Conservation (phyloP, 495 filamentous ascomycete species). For the Podospora comata region DNA sequence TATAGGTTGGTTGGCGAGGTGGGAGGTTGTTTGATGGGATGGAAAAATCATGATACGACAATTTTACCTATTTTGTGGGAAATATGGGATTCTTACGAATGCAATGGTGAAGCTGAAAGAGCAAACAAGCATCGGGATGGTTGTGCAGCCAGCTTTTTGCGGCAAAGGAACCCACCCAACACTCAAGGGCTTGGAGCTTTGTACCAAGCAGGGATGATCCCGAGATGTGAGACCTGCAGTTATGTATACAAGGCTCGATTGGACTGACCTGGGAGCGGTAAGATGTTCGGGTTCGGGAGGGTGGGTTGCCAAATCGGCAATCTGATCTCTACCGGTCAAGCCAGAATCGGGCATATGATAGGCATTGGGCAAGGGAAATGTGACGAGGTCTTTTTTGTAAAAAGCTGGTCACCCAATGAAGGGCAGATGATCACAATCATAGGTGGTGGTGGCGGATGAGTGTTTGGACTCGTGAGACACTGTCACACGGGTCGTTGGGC, state of each 20-base stretch:
- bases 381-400: background rate
- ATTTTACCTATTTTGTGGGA: background rate
- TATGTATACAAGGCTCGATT: background rate
- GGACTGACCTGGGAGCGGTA: background rate
- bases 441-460: background rate
- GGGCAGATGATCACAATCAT: background rate
- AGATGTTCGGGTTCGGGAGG: background rate
- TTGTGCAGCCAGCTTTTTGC: background rate
- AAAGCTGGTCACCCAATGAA: background rate
- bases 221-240: background rate
- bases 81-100: background rate
- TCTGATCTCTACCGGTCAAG: background rate
- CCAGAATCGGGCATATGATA: background rate
- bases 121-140: background rate
- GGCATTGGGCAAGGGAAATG: background rate
- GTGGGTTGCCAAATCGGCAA: background rate
- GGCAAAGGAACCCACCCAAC: too few species aligned
- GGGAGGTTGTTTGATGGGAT: conserved; percentile 61
- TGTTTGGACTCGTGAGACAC: background rate
- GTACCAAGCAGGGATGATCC: background rate
- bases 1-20: conserved; percentile 73
- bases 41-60: background rate
- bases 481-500: background rate
- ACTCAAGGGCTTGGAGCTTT: background rate
- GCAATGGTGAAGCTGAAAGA: background rate